These are phyloP conservation scores for Kwoniella pini DNA, from an alignment of 768 basidiomycete genomes.

Conservation along the genomic window DNA sequence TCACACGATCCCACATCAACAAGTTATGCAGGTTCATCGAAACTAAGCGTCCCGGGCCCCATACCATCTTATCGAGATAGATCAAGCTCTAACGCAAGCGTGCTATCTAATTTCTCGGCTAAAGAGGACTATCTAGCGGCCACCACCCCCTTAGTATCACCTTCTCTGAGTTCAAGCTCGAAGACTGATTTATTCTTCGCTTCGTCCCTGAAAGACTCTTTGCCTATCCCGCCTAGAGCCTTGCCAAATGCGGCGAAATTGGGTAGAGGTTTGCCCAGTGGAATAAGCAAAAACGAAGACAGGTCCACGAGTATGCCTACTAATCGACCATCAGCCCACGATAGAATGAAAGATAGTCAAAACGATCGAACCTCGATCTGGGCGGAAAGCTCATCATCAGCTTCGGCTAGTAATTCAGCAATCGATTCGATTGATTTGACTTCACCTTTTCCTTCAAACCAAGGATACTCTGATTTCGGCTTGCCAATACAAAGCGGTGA, in stretches of 20 bases:
- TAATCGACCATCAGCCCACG: background rate
- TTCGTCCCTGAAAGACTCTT: slow-evolving; percentile 19
- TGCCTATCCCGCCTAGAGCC: slow-evolving; percentile 49
- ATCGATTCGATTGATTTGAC: slow-evolving; percentile 13
- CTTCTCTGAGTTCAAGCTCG: slow-evolving; percentile 38
- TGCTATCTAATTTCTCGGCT: slow-evolving; percentile 3
- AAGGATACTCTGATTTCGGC: slow-evolving; percentile 4
- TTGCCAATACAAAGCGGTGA: background rate
- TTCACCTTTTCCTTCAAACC: slow-evolving; percentile 12
- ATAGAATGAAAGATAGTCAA: background rate
- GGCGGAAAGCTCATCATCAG: slow-evolving; percentile 6
- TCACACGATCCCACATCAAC: background rate
- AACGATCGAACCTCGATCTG: background rate
- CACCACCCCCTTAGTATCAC: slow-evolving; percentile 22
- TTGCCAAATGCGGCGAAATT: slow-evolving; percentile 19
- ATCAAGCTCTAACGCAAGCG: slow-evolving; percentile 16
- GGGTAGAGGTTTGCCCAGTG: slow-evolving; percentile 29
- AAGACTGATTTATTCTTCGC: slow-evolving; percentile 52
- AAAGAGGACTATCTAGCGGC: slow-evolving; percentile 4
- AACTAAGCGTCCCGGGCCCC: slow-evolving; percentile 5
- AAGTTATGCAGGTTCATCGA: background rate
- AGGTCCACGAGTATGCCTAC: slow-evolving; percentile 9
- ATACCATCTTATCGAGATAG: background rate
- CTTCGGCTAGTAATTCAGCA: background rate
- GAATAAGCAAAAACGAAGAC: slow-evolving; percentile 6